These are phyloP conservation scores for Phytopythium kandeliae DNA, from an alignment of 352 stramenopile genomes.

Conservation along the genomic window DNA sequence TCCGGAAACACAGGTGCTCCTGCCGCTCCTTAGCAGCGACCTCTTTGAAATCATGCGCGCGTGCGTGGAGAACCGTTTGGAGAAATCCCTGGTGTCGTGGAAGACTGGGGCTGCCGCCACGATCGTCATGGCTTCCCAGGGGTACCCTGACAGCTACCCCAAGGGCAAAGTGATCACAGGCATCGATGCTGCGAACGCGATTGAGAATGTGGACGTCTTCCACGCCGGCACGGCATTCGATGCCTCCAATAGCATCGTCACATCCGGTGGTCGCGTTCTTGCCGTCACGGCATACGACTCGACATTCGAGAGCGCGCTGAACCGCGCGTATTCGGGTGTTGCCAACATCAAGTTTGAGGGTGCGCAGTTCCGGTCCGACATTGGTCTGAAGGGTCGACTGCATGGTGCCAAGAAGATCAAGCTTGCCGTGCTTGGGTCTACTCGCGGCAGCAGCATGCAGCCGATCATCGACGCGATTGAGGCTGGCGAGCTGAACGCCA, in stretches of 20 bases:
- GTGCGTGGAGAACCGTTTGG: conserved; percentile 92
- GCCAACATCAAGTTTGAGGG: conserved; percentile 88
- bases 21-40: conserved; percentile 97
- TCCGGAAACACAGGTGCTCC: conserved; percentile 98
- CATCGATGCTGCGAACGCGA: conserved; percentile 76
- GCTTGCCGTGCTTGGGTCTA: conserved; percentile 95
- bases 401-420: conserved; percentile 80
- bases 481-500: conserved; percentile 85
- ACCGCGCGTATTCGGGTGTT: conserved; percentile 89
- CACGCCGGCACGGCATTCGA: conserved; percentile 95
- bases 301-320: conserved; percentile 90
- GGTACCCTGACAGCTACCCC: conserved; percentile 97
- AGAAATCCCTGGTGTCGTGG: conserved; percentile 86
- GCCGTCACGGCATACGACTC: conserved; percentile 92
- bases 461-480: conserved; percentile 95
- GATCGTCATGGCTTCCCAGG: conserved; percentile 95
- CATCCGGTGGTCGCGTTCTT: conserved; percentile 95
- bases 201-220: conserved; percentile 95
- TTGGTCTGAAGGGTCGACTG: conserved; percentile 92
- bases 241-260: conserved; percentile 68
- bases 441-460: conserved; percentile 93
- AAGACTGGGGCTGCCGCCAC: conserved; percentile 90
- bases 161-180: conserved; percentile 97
- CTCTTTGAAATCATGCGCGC: conserved; percentile 97
- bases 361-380: conserved; percentile 96